Base-by-base conservation (phyloP, 1,139 yeast genomes). In the Meyerozyma sp. region DNA sequence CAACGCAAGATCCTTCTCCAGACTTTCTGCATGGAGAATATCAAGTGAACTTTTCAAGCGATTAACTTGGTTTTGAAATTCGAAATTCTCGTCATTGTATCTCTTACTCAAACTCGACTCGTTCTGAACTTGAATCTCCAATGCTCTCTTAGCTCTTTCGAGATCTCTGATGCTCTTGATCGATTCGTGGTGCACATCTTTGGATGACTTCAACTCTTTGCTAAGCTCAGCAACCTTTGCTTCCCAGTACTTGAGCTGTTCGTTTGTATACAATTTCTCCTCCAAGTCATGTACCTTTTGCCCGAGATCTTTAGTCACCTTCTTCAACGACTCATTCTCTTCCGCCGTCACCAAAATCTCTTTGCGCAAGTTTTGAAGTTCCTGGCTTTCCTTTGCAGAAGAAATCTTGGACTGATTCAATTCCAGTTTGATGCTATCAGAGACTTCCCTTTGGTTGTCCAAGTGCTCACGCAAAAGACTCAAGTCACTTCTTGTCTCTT, bases 31-130 rank as follows among this genome's bases (percentile, higher is more conserved):
- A 54, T 68, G 68, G 47, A 69, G 56, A 42, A 66, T 57, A 50
- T 66, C 67, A 51, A 65, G 54, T 32, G 73, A 61, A 37, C 65
- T 58, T 46, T 63, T 63, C 45, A 61, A 65, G 42, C 70, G 69
- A 40, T 60, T 62, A 40, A 67, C 59, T 47, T 75, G 68, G 45
- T 74, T 73, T 44, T 71, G 75, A 50, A 57, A 70, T 42, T 69
- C 71, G 55, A 73, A 73, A 54, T 72, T 73, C 50, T 73, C 78
- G 52, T 72, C 76, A 49, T 73, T 73, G 48, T 71, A 73, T 48
- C 64, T 67, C 55, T 73, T 73, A 40, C 69, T 59, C 40, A 70
- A 62, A 42, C 57, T 62, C 4, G 62, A 48, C 49, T 72, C 76
- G 49, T 67, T 70, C 13, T 62, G 68, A 20, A 61, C 59, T 32